Evolutionary conservation across 306 rosid genomes (phyloP).

Genomic region (Acmispon strigosus): DNA sequence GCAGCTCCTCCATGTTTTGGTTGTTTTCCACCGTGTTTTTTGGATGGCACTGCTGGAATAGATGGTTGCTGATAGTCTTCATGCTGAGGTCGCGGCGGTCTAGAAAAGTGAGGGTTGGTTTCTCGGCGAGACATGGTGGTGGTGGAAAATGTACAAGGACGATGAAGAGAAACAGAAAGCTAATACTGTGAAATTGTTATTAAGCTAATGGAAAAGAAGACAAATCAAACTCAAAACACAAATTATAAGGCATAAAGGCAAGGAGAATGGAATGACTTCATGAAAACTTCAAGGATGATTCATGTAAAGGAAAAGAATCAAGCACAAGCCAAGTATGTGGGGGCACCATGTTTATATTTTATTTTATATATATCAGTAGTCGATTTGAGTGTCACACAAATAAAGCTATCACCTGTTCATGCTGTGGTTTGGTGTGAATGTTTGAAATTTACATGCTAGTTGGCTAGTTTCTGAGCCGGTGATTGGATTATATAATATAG

Average conservation of each 20-base stretch:
- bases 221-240: slow-evolving; percentile 11
- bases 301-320: slow-evolving; percentile 69
- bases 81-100: slow-evolving; percentile 22
- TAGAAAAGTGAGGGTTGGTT: slow-evolving; percentile 65
- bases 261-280: slow-evolving; percentile 81
- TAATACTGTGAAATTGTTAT: slow-evolving; percentile 19
- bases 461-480: neutral
- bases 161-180: slow-evolving; percentile 12
- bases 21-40: slow-evolving; percentile 6
- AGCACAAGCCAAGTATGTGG: slow-evolving; percentile 38
- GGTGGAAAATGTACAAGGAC: neutral
- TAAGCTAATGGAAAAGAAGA: slow-evolving; percentile 25
- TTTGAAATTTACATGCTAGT: neutral
- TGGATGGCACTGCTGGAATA: slow-evolving; percentile 3
- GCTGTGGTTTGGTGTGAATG: neutral
- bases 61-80: slow-evolving; percentile 14
- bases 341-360: slow-evolving; percentile 33
- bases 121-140: slow-evolving; percentile 47
- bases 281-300: slow-evolving; percentile 75
- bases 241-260: slow-evolving; percentile 17
- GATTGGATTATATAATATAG: neutral
- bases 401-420: neutral
- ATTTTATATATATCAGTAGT: neutral
- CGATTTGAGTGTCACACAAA: neutral
- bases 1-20: neutral